Evolutionary conservation across 2,329 filamentous ascomycete species (phyloP), one percentile per base, ranked within the genome.

Genomic region (Talaromyces piceae): DNA sequence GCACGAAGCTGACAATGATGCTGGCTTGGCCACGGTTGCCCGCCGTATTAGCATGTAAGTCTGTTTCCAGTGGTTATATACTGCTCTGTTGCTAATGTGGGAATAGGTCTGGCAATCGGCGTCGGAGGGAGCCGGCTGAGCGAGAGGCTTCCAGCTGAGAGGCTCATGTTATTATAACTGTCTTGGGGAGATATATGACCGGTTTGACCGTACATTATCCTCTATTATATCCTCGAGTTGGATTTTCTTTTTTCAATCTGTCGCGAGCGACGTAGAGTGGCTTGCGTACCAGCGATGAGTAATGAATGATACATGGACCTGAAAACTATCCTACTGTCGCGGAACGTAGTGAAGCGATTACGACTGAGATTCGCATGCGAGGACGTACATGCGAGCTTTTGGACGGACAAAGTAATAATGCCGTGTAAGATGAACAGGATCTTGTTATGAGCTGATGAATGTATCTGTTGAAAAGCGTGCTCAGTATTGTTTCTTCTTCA

Each of bases 1-100:
- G 39, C 80, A 86, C 54, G 91, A 96, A 59, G 93, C 93, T 18
- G 91, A 95, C 59, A 95, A 96, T 65, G 93, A 97, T 65, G 83
- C 84, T 66, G 87, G 88, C 62, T 72, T 98, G 63, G 88, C 91
- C 61, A 84, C 86, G 56, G 82, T 98, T 54, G 93, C 90, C 23
- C 81, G 93, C 71, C 83, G 91, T 68, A 86, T 98, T 63, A 96
- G 90, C 86, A 95, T 94, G 93, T 97, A 75, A 88, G 88, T 77
- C 27, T 28, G 49, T 8, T 31, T 23, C 11, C 12, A 12, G 16
- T 4, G 44, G 49, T 31, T 4, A 23, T 18, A 11, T 27, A 23
- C 11, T 41, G 12, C 23, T 12, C 28, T 41, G 47, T 41, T 41
- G 13, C 52, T 51, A 49, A 49, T 31, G 4, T 43, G n/a, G n/a